A percentile compares a stretch with the other conserved stretches of the same genome.
phyloP scores from a whole-genome alignment of 345 rosid genomes.

The Xanthoceras sorbifolium region DNA sequence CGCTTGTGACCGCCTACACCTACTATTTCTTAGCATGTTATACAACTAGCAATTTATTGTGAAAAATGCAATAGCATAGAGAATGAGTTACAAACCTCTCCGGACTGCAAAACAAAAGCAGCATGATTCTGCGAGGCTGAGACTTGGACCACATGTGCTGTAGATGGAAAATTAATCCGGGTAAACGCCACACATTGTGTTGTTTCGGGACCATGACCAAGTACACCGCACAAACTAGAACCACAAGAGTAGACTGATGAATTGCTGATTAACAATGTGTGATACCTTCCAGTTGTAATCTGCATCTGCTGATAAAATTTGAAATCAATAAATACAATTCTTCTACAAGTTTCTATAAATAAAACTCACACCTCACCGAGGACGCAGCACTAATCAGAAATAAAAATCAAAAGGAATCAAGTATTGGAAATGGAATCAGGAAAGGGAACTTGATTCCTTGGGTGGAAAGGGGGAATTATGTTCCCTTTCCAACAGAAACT shows the following conservation, averaged over 20 bases:
- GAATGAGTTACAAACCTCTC: constrained; percentile 64
- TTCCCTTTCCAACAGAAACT: too few relatives aligned
- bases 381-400: too few relatives aligned
- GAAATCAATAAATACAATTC: constrained; percentile 21
- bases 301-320: constrained; percentile 69
- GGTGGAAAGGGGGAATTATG: too few relatives aligned
- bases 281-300: constrained; percentile 89
- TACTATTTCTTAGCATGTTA: background rate
- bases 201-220: constrained; percentile 93
- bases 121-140: constrained; percentile 94
- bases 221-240: constrained; percentile 84
- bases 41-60: background rate
- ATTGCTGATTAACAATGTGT: constrained; percentile 80
- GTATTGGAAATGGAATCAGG: too few relatives aligned
- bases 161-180: constrained; percentile 61
- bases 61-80: background rate
- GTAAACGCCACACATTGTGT: constrained; percentile 87
- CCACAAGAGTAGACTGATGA: constrained; percentile 93
- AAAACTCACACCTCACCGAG: too few relatives aligned
- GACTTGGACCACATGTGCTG: constrained; percentile 68
- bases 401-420: too few relatives aligned
- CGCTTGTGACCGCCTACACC: background rate
- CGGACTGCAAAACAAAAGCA: constrained; percentile 82
- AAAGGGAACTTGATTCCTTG: too few relatives aligned
- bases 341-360: constrained; percentile 4